These are phyloP conservation scores for Graphilbum ipis-grandicollis DNA, from an alignment of 2,329 filamentous ascomycete species.

Conservation along the genomic window DNA sequence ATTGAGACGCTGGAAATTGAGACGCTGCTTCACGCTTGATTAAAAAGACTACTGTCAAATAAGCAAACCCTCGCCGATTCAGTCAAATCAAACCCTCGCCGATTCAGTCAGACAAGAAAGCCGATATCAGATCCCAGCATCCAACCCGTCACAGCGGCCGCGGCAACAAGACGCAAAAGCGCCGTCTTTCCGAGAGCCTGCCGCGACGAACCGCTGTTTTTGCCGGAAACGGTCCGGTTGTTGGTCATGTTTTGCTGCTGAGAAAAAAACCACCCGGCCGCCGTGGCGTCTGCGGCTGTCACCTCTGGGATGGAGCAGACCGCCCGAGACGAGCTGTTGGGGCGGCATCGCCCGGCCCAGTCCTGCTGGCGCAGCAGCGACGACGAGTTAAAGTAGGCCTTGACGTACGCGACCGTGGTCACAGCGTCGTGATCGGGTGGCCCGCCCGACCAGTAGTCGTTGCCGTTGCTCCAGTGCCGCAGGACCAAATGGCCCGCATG, in stretches of 20 bases:
- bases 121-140: too few species aligned
- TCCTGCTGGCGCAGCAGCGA: conserved; percentile 20
- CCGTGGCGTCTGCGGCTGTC: conserved; percentile 15
- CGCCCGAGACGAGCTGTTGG: conserved; percentile 16
- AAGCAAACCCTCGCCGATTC: too few species aligned
- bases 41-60: too few species aligned
- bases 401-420: conserved; percentile 51
- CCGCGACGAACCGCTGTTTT: background rate
- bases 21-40: too few species aligned
- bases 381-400: conserved; percentile 66
- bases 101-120: too few species aligned
- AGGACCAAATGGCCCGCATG: conserved; percentile 49
- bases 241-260: conserved; percentile 25
- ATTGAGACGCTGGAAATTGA: too few species aligned
- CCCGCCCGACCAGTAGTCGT: conserved; percentile 51
- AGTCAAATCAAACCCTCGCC: too few species aligned
- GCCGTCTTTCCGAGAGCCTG: background rate
- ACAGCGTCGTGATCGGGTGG: conserved; percentile 46
- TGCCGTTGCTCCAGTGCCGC: conserved; percentile 67
- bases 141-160: too few species aligned
- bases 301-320: conserved; percentile 34
- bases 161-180: background rate
- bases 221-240: conserved; percentile 24
- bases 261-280: conserved; percentile 30
- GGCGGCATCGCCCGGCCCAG: conserved; percentile 23